phyloP scores from a whole-genome alignment of 495 filamentous ascomycete species.

The Hypoxylon cercidicola region DNA sequence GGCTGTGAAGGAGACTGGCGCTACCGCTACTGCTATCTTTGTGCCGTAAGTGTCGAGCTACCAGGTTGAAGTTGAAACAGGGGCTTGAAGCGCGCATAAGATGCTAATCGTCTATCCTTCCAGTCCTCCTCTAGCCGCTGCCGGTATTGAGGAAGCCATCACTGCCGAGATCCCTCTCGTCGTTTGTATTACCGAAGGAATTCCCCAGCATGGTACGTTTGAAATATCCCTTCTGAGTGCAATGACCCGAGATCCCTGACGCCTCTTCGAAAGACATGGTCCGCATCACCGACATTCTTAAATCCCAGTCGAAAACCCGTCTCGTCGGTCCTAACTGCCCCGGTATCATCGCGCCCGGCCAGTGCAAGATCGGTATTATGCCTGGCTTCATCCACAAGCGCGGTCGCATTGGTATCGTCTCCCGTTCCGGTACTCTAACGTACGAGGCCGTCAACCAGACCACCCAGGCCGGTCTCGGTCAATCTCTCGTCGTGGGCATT shows the following conservation, averaged over 20 bases:
- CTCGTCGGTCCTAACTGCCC: conserved; percentile 98
- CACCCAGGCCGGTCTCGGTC: conserved; percentile 93
- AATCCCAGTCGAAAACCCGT: conserved; percentile 96
- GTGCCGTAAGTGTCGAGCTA: conserved; percentile 75
- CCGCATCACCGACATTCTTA: conserved; percentile 96
- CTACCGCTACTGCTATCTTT: conserved; percentile 93
- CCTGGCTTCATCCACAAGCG: conserved; percentile 99
- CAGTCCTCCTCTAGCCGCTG: conserved; percentile 89
- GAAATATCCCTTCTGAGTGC: background rate
- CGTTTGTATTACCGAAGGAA: conserved; percentile 98
- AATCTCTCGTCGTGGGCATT: conserved; percentile 98
- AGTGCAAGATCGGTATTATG: conserved; percentile 99
- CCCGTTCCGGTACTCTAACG: conserved; percentile 95
- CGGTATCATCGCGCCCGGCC: conserved; percentile 94
- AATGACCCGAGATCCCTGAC: background rate
- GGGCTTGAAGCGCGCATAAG: background rate
- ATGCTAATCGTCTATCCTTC: conserved; percentile 4
- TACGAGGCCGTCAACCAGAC: conserved; percentile 99
- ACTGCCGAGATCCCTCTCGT: conserved; percentile 89
- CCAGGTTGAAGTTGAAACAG: conserved; percentile 16
- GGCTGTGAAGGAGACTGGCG: conserved; percentile 90
- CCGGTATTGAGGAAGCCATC: conserved; percentile 97
- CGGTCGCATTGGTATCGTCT: conserved; percentile 97
- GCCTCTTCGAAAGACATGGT: conserved; percentile 81
- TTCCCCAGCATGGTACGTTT: conserved; percentile 88